phyloP scores from a whole-genome alignment of 2,329 filamentous ascomycete genomes.

The Dothiorella sarmentorum region DNA sequence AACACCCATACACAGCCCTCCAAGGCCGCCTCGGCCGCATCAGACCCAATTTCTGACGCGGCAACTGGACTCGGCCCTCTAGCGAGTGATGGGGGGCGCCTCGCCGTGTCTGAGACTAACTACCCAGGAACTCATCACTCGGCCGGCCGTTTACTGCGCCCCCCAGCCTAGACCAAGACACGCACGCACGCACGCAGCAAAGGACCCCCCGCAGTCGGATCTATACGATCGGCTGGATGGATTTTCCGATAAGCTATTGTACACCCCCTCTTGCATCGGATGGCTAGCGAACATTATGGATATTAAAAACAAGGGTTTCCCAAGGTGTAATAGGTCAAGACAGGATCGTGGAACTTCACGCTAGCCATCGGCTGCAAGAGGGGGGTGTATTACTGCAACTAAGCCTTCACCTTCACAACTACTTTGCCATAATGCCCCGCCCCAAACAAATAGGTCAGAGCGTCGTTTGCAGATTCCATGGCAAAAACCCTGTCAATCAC shows the following conservation, averaged over 20 bases:
- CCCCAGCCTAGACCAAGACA: neutral
- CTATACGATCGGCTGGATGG: neutral
- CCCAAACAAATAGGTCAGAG: constrained; percentile 31
- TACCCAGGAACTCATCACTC: too few species aligned
- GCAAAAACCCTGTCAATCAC: constrained; percentile 41
- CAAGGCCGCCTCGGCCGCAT: neutral
- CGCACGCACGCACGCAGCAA: neutral
- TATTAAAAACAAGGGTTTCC: too few species aligned
- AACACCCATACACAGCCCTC: constrained; percentile 5
- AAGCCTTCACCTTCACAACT: constrained; percentile 31
- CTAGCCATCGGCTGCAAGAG: neutral
- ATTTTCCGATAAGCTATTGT: constrained; percentile 1
- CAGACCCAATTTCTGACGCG: neutral
- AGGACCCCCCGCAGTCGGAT: neutral
- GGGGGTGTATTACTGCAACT: too few species aligned
- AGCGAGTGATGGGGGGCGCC: neutral
- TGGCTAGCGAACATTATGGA: too few species aligned
- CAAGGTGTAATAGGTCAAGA: too few species aligned
- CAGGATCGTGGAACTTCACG: too few species aligned
- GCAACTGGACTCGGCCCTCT: too few species aligned
- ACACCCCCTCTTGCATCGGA: neutral
- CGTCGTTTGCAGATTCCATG: constrained; percentile 34
- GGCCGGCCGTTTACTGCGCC: too few species aligned
- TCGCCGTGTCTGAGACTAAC: neutral
- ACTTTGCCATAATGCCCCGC: constrained; percentile 42